Conservation (phyloP, 495 filamentous ascomycete genomes). For the Aspergillus wentii region DNA sequence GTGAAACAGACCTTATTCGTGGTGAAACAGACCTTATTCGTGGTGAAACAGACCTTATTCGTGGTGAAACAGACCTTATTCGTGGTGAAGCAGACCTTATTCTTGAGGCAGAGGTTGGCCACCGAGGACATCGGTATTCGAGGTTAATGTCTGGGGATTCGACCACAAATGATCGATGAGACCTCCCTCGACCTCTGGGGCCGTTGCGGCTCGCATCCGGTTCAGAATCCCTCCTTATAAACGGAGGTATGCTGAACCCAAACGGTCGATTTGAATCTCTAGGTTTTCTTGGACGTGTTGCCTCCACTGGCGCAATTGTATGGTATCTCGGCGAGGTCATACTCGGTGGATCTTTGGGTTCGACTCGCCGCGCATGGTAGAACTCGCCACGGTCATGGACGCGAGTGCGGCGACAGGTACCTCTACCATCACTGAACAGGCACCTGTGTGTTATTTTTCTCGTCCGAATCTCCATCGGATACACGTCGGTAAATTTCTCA, state of each 20-base stretch:
- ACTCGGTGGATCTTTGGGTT: not conserved
- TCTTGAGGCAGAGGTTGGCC: not conserved
- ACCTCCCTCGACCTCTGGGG: slow-evolving; percentile 6
- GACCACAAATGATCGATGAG: slow-evolving; percentile 10
- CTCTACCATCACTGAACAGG: slow-evolving; percentile 6
- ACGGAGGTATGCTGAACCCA: no score
- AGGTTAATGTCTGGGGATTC: slow-evolving; percentile 8
- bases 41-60: slow-evolving; percentile 1
- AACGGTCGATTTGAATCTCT: no score
- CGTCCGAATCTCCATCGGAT: slow-evolving; percentile 15
- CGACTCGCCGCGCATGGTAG: slow-evolving; percentile 7
- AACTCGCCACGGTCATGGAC: slow-evolving; percentile 8
- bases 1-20: slow-evolving; percentile 1
- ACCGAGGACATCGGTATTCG: not conserved
- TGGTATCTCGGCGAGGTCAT: slow-evolving; percentile 5
- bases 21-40: slow-evolving; percentile 1
- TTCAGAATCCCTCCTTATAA: no score
- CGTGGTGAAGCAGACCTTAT: slow-evolving; percentile 3
- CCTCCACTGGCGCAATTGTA: slow-evolving; percentile 8
- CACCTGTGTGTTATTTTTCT: slow-evolving; percentile 12
- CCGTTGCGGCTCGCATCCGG: no score
- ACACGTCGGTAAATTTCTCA: slow-evolving; percentile 7
- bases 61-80: slow-evolving; percentile 6
- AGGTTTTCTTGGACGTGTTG: slow-evolving; percentile 1
- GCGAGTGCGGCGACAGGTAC: slow-evolving; percentile 4